Conservation (phyloP, 1,139 yeast species). For the Candida dubliniensis region DNA sequence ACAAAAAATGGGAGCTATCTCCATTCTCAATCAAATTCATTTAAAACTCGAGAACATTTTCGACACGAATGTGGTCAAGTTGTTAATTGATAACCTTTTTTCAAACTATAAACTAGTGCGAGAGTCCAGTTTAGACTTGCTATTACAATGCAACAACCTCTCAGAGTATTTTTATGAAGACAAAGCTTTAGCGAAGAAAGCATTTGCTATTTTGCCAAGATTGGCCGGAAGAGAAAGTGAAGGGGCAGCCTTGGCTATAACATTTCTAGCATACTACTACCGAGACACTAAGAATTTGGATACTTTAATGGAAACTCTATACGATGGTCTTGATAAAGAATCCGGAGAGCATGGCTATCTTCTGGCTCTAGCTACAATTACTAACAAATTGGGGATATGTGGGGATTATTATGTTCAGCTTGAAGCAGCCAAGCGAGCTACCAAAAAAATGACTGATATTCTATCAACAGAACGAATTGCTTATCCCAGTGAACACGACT, state of each 20-base stretch:
- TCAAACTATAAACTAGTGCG: slow-evolving; percentile 81
- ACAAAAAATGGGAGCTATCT: slow-evolving; percentile 30
- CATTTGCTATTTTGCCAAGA: slow-evolving; percentile 48
- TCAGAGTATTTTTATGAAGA: slow-evolving; percentile 4
- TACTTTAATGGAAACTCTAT: slow-evolving; percentile 3
- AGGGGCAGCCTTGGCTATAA: slow-evolving; percentile 62
- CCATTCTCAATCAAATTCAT: slow-evolving; percentile 30
- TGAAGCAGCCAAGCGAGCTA: slow-evolving; percentile 6
- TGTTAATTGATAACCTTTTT: slow-evolving; percentile 59
- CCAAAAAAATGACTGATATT: slow-evolving; percentile 29
- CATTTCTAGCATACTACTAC: slow-evolving; percentile 10
- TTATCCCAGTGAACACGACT: slow-evolving; percentile 10
- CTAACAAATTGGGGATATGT: not conserved
- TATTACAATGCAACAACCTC: slow-evolving; percentile 38
- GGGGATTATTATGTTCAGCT: slow-evolving; percentile 1
- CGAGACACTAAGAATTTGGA: not conserved
- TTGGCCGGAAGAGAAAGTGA: slow-evolving; percentile 75
- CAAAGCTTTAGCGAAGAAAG: slow-evolving; percentile 30
- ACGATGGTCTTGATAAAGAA: slow-evolving; percentile 2
- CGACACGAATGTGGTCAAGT: slow-evolving; percentile 34
- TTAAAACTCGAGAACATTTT: slow-evolving; percentile 4
- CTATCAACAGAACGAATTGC: slow-evolving; percentile 37
- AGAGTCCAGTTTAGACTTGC: slow-evolving; percentile 45
- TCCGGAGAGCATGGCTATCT: slow-evolving; percentile 8
- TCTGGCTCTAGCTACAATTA: slow-evolving; percentile 5